phyloP scores from a whole-genome alignment of 768 basidiomycete genomes.

The Amanita thiersii region DNA sequence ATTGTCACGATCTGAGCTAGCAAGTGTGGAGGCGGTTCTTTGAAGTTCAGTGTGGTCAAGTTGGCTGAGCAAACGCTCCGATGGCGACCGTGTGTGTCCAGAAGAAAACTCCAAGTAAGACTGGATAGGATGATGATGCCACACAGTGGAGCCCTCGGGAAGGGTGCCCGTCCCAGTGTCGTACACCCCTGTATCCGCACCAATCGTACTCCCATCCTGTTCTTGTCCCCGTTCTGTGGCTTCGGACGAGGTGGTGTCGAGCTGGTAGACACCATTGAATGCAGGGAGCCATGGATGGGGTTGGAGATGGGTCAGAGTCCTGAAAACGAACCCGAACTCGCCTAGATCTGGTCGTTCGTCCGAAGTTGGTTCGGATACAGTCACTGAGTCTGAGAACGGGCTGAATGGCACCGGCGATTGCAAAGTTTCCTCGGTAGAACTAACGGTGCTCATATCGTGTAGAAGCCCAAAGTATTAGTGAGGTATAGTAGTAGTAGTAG shows the following conservation, averaged over 20 bases:
- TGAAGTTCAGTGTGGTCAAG: not conserved
- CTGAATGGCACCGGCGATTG: conserved; percentile 1
- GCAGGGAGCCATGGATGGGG: conserved; percentile 31
- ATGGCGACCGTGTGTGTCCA: conserved; percentile 9
- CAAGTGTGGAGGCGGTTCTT: not conserved
- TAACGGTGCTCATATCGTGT: conserved; percentile 6
- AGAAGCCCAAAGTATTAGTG: too few relatives aligned
- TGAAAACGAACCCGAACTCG: conserved; percentile 60
- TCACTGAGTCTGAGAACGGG: conserved; percentile 7
- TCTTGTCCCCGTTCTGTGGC: conserved; percentile 4
- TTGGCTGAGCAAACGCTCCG: not conserved
- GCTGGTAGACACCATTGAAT: conserved; percentile 1
- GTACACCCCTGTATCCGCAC: not conserved
- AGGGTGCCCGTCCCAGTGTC: not conserved
- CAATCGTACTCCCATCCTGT: not conserved
- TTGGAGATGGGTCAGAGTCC: conserved; percentile 54
- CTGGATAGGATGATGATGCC: conserved; percentile 51
- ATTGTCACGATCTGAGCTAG: not conserved
- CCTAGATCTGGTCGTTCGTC: conserved; percentile 69
- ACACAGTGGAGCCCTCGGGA: conserved; percentile 50
- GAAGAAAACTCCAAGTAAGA: conserved; percentile 38
- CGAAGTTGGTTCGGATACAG: conserved; percentile 41
- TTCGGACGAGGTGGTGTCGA: conserved; percentile 10
- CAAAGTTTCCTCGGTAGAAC: not conserved
- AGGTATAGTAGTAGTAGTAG: too few relatives aligned